Base-by-base conservation (phyloP, 1,284 basidiomycete species). In the Apiotrichum porosum region DNA sequence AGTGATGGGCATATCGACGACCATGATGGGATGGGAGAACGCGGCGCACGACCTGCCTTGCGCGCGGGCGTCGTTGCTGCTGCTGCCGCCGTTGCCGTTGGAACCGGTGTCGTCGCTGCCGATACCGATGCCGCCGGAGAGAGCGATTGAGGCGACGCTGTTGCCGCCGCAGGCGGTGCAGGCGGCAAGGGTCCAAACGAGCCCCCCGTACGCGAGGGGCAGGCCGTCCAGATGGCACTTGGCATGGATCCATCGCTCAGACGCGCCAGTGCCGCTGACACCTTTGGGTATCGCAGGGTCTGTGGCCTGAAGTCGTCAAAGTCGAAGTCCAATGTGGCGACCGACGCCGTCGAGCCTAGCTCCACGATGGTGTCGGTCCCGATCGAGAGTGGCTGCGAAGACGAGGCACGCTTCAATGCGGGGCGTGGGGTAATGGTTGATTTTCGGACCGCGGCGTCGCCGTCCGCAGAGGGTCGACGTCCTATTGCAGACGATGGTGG, bases 221-320 rank as follows among this genome's bases (percentile, higher is more conserved):
- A 15, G 14, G n/a, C 13, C 6, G 30, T 23, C 49, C 49, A 51
- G 2, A 41, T 32, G 4, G 36, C 31, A 14, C 37, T 4, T 2
- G 39, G 26, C n/a, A 54, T 43, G 14, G 46, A 39, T 9, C 39
- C 36, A 36, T 55, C 53, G 28, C 50, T 54, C 12, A 61, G 44
- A 17, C 57, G 48, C 1, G 52, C 52, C 1, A 61, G 51, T 3
- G 51, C 57, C n/a, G 56, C 52, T 13, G 54, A 49, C 13, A 58
- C 44, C 26, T 52, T 52, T 3, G 52, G 57, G 38, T 61, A 61
- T 15, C 57, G 45, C 28, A 61, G 41, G 3, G 51, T 40, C 42
- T 56, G 48, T 0, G 60, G 55, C 4, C 35, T 21, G 44, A 58
- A 61, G 8, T 39, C 47, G 49, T 61, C 52, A 18, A 49, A 51